These are phyloP conservation scores for Erysimum pusillum DNA, from an alignment of 441 rosid genomes.

Conservation along the genomic window DNA sequence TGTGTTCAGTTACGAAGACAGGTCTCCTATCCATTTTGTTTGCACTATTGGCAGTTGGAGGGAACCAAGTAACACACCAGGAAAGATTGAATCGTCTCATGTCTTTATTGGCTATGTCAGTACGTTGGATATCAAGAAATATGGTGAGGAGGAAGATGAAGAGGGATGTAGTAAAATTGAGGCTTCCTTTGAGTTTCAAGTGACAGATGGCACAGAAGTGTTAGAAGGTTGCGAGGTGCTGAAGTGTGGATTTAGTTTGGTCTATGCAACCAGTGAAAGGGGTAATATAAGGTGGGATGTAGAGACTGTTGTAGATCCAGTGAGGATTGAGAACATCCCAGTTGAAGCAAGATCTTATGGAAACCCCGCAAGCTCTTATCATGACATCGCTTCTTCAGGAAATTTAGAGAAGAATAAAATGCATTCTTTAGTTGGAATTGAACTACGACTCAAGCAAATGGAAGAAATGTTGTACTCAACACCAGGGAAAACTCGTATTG, in stretches of 20 bases:
- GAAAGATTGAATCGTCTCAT: not conserved
- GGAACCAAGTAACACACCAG: not conserved
- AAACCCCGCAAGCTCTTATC: not conserved
- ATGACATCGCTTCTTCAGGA: slow-evolving; percentile 14
- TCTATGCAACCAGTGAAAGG: slow-evolving; percentile 3
- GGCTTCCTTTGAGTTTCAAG: not conserved
- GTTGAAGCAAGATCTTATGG: not conserved
- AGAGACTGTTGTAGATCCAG: not conserved
- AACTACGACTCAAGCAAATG: slow-evolving; percentile 26
- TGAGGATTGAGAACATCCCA: not conserved
- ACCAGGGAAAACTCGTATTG: slow-evolving; percentile 18
- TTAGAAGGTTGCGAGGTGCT: not conserved
- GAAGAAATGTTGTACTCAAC: slow-evolving; percentile 24
- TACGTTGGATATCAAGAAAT: not conserved
- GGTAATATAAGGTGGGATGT: not conserved
- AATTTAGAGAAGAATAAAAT: not conserved
- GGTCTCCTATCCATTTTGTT: not conserved
- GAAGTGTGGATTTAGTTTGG: slow-evolving; percentile 14
- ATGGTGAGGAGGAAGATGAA: not conserved
- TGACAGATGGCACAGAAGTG: not conserved
- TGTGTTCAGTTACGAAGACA: not conserved
- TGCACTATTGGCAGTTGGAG: not conserved
- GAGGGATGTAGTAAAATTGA: not conserved
- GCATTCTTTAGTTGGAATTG: not conserved
- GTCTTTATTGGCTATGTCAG: slow-evolving; percentile 19